Percentiles rank a stretch among this genome's conserved stretches.
Evolutionary conservation across 116 monocot species (phyloP).

Genomic region (Posidonia oceanica): DNA sequence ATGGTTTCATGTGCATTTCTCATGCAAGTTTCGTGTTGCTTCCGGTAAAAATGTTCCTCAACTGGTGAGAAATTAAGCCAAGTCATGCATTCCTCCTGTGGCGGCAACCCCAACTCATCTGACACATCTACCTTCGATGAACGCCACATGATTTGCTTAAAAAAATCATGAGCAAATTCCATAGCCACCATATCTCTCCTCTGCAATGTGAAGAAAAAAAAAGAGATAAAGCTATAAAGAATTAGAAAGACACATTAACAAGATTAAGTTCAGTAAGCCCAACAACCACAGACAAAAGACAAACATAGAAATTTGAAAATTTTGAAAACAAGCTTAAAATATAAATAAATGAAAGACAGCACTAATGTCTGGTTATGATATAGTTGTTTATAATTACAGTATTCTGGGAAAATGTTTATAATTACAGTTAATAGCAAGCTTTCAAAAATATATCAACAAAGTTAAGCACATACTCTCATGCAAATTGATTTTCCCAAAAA

Average conservation of each 20-base stretch:
- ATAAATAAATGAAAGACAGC: too few relatives aligned
- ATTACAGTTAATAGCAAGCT: too few relatives aligned
- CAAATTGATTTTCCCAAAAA: too few relatives aligned
- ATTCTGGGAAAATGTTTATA: too few relatives aligned
- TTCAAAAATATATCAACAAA: too few relatives aligned
- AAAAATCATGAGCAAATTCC: conserved; percentile 68
- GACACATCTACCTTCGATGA: conserved; percentile 88
- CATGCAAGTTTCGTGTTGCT: conserved; percentile 84
- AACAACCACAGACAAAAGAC: too few relatives aligned
- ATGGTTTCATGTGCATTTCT: conserved; percentile 64
- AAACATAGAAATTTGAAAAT: too few relatives aligned
- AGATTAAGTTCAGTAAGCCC: neutral
- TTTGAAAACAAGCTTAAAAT: neutral
- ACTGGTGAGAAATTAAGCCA: conserved; percentile 84
- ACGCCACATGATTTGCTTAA: conserved; percentile 95
- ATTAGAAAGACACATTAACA: neutral
- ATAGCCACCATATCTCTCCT: conserved; percentile 51
- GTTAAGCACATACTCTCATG: too few relatives aligned
- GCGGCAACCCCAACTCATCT: conserved; percentile 76
- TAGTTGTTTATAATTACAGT: too few relatives aligned
- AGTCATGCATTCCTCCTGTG: conserved; percentile 64
- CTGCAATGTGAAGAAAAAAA: conserved; percentile 27
- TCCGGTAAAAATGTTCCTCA: conserved; percentile 98
- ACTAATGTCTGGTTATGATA: too few relatives aligned
- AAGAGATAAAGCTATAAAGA: neutral